Evolutionary conservation across 768 basidiomycete species (phyloP).

Genomic region (Jaapia argillacea): DNA sequence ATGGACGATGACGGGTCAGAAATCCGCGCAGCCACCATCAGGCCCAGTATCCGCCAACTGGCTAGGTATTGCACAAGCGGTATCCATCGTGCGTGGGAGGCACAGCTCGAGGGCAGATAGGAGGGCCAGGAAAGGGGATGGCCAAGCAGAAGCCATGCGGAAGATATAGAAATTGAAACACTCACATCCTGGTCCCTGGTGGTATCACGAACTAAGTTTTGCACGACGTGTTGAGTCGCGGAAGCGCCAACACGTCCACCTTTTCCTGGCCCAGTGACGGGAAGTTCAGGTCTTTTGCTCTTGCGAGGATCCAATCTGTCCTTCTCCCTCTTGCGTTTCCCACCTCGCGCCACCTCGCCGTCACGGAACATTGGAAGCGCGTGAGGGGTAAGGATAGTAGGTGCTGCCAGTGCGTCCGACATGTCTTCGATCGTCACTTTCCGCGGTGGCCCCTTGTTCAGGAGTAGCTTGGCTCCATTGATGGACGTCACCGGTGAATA

Average conservation of each 20-base stretch:
- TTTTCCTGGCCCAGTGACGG: conserved; percentile 85
- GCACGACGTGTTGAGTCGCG: conserved; percentile 95
- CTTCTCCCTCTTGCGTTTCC: conserved; percentile 85
- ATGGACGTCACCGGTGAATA: conserved; percentile 88
- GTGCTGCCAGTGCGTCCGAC: conserved; percentile 76
- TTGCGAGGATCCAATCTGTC: conserved; percentile 84
- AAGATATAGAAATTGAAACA: conserved; percentile 25
- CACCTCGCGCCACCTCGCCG: conserved; percentile 55
- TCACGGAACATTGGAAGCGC: conserved; percentile 91
- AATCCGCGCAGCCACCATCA: neutral
- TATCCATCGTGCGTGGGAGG: no score
- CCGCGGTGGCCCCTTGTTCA: conserved; percentile 79
- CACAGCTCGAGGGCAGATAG: no score
- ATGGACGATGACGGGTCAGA: neutral
- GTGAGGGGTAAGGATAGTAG: conserved; percentile 88
- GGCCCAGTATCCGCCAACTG: neutral
- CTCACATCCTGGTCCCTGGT: conserved; percentile 92
- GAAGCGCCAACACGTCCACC: conserved; percentile 95
- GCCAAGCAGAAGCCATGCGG: no score
- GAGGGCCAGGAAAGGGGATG: no score
- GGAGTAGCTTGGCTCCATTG: conserved; percentile 85
- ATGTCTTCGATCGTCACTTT: conserved; percentile 81
- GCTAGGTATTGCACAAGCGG: no score
- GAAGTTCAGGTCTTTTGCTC: conserved; percentile 86
- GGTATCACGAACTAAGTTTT: conserved; percentile 86